Evolutionary conservation across 495 filamentous ascomycete species (phyloP).

Genomic region (Trypethelium eluteriae): DNA sequence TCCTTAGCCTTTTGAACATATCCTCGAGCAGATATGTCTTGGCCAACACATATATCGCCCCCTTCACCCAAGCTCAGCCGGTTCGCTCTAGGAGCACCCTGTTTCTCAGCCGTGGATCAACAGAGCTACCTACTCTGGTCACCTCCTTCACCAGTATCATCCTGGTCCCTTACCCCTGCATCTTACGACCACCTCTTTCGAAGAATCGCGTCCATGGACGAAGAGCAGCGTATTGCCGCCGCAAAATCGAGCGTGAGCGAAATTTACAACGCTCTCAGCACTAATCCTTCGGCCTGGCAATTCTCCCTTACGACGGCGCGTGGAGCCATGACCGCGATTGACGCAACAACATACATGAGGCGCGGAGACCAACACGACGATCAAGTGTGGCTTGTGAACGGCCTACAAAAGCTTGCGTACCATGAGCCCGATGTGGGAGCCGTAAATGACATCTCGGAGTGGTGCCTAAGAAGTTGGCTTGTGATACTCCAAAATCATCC

Average conservation of each 20-base stretch:
- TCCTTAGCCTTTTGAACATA: neutral
- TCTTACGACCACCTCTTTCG: neutral
- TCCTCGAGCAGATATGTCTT: neutral
- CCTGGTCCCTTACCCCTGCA: neutral
- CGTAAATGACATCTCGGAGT: slow-evolving; percentile 41
- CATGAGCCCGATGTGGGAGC: slow-evolving; percentile 41
- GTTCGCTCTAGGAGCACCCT: neutral
- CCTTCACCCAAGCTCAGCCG: neutral
- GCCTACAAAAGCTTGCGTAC: slow-evolving; percentile 44
- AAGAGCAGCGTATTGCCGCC: slow-evolving; percentile 21
- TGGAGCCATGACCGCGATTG: slow-evolving; percentile 20
- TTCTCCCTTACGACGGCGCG: slow-evolving; percentile 16
- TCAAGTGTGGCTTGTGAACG: slow-evolving; percentile 40
- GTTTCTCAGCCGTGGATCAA: neutral
- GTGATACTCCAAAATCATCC: slow-evolving; percentile 38
- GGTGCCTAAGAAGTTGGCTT: slow-evolving; percentile 43
- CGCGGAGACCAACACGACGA: slow-evolving; percentile 34
- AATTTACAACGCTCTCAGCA: slow-evolving; percentile 20
- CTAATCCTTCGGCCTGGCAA: slow-evolving; percentile 19
- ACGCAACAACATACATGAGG: slow-evolving; percentile 33
- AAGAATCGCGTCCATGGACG: slow-evolving; percentile 14
- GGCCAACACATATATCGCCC: neutral
- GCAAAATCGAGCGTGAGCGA: slow-evolving; percentile 18
- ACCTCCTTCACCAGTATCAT: neutral
- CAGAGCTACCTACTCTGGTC: neutral